Base-by-base conservation (phyloP, 2,329 filamentous ascomycete genomes). In the Aspergillus ochraceoroseus region DNA sequence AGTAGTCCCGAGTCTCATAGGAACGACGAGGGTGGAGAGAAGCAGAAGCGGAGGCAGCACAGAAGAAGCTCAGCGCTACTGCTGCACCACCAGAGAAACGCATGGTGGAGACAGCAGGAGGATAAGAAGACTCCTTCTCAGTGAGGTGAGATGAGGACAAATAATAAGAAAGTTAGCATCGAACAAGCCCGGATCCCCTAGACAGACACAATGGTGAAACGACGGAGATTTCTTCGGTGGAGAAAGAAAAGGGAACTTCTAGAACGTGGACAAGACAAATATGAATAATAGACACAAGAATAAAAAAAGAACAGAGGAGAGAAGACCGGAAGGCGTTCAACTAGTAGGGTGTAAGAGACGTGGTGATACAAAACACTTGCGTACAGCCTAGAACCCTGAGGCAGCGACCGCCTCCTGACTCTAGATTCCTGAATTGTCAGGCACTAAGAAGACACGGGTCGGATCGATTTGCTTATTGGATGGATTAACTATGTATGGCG, bases 1-100 rank as follows among this genome's bases (percentile, higher is more conserved):
- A 95, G 69, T 94, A 96, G 65, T 98, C 90, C 66, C 88, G 80
- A 26, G 77, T 74, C 34, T 84, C 77, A 71, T 94, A 86, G 59
- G 92, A 77, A 54, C 85, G 83, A 48, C 74, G 70, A 34, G 50
- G 48, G 43, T 72, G 70, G 30, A 79, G 63, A 31, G 71, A 62
- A 19, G 74, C 70, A 42, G n/a, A n/a, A n/a, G 71, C 70, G 43
- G 71, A 66, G 46, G 72, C 58, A 17, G 66, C 51, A 64, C 57
- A 74, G 45, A 74, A 38, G 13, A 66, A 45, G 36, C 56, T 51
- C 7, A 62, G 44, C 19, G 51, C 55, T 26, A 57, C 46, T 7
- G 54, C 48, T 33, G 47, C 49, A 42, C 46, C 32, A 26, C 41
- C 39, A 7, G 47, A 44, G 32, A 58, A 32, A 45, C 54, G 55